These are phyloP conservation scores for Euphrasia confusa DNA, from an alignment of 257 asterid species.

Conservation along the genomic window DNA sequence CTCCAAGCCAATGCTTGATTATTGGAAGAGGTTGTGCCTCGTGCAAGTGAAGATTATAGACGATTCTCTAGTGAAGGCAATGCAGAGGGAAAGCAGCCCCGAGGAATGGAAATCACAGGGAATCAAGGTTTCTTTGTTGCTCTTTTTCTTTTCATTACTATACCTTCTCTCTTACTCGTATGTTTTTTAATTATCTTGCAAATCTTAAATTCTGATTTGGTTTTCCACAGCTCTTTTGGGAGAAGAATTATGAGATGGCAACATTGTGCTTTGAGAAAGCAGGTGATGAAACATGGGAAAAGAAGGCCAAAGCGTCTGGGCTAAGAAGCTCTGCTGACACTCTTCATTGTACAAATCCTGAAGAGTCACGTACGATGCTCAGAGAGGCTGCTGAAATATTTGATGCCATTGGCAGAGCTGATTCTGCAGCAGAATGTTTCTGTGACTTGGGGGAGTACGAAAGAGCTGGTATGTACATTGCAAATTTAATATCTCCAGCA, in stretches of 20 bases:
- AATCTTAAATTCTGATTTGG: not conserved
- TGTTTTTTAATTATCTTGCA: not conserved
- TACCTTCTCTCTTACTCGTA: not conserved
- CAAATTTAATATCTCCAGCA: no score
- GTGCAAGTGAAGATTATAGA: slow-evolving; percentile 49
- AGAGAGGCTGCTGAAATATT: slow-evolving; percentile 69
- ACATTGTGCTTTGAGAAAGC: slow-evolving; percentile 62
- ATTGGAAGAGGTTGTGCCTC: slow-evolving; percentile 51
- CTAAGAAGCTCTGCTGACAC: slow-evolving; percentile 45
- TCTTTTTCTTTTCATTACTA: not conserved
- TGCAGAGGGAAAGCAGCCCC: slow-evolving; percentile 60
- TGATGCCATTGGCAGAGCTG: slow-evolving; percentile 42
- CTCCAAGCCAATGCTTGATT: slow-evolving; percentile 56
- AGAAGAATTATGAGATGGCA: slow-evolving; percentile 62
- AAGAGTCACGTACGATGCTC: slow-evolving; percentile 37
- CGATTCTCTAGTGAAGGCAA: slow-evolving; percentile 50
- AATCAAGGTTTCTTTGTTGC: slow-evolving; percentile 37
- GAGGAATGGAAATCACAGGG: slow-evolving; percentile 71
- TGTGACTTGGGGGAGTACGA: slow-evolving; percentile 53
- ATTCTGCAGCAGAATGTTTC: slow-evolving; percentile 60
- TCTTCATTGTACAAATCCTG: slow-evolving; percentile 36
- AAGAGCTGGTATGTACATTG: slow-evolving; percentile 42
- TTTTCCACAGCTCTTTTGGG: slow-evolving; percentile 54
- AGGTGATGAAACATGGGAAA: slow-evolving; percentile 52
- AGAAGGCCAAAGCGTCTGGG: slow-evolving; percentile 53